These are phyloP conservation scores for Potentilla sterilis DNA, from an alignment of 306 rosid species.

Conservation along the genomic window DNA sequence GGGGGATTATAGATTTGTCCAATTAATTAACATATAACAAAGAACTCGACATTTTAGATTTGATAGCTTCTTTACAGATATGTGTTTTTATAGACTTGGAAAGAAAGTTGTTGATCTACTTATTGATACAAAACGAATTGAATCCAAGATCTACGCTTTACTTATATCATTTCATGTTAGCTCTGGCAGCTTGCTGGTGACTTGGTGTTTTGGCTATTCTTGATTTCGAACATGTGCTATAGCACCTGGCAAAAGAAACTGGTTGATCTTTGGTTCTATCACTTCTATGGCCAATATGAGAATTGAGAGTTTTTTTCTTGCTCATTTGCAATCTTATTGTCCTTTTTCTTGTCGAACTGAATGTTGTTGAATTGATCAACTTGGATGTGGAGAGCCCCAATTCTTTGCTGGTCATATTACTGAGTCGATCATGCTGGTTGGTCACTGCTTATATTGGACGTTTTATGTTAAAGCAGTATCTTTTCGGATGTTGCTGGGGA, in stretches of 20 bases:
- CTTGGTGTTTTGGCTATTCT: neutral
- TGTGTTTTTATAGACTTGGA: neutral
- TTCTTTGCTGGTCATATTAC: neutral
- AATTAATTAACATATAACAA: neutral
- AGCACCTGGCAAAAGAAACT: neutral
- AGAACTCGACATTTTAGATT: neutral
- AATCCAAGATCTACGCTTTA: neutral
- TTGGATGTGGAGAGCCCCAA: neutral
- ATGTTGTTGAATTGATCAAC: neutral
- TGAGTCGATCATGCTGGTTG: neutral
- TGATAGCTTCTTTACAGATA: neutral
- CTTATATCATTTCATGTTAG: neutral
- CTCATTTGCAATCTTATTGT: neutral
- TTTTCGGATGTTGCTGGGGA: constrained; percentile 94
- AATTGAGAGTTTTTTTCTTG: neutral
- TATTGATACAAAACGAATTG: neutral
- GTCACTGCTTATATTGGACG: neutral
- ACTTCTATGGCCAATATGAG: constrained; percentile 12
- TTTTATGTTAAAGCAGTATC: constrained; percentile 43
- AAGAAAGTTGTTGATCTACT: neutral
- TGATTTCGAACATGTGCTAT: neutral
- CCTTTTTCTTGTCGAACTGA: neutral
- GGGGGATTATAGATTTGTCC: neutral
- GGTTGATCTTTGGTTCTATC: neutral
- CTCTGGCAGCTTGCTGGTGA: constrained; percentile 7